Evolutionary conservation across 768 basidiomycete genomes (phyloP).

Genomic region (Russula earlei): DNA sequence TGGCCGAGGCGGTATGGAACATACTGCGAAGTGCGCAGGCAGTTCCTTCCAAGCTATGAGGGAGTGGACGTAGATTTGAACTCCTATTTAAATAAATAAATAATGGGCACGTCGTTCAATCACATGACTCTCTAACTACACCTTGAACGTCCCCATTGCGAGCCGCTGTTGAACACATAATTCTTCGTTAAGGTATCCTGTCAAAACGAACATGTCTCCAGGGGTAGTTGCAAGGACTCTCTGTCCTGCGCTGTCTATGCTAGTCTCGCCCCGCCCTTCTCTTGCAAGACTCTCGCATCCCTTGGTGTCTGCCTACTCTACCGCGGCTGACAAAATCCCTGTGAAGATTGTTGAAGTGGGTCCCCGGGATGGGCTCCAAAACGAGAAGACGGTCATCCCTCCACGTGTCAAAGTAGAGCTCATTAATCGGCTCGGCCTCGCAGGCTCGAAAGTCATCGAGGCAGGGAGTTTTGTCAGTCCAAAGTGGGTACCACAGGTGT

Average conservation of each 20-base stretch:
- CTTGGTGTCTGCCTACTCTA: background rate
- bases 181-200: too few species aligned
- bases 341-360: conserved; percentile 83
- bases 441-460: conserved; percentile 67
- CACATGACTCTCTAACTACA: too few species aligned
- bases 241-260: background rate
- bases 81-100: too few species aligned
- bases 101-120: too few species aligned
- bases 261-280: background rate
- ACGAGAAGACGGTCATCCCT: conserved; percentile 67
- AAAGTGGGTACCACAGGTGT: conserved; percentile 87
- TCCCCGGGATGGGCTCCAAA: conserved; percentile 87
- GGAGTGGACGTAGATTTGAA: background rate
- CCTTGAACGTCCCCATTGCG: too few species aligned
- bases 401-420: conserved; percentile 71
- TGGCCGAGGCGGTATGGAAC: conserved; percentile 5
- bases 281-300: background rate
- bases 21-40: background rate
- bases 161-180: too few species aligned
- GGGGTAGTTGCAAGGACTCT: background rate
- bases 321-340: conserved; percentile 14
- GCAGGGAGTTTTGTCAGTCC: conserved; percentile 87
- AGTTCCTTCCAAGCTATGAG: conserved; percentile 1
- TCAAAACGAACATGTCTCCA: background rate
- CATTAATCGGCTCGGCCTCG: conserved; percentile 58